Base-by-base conservation (phyloP, 1,139 yeast species). In the Meyerozyma sp. region DNA sequence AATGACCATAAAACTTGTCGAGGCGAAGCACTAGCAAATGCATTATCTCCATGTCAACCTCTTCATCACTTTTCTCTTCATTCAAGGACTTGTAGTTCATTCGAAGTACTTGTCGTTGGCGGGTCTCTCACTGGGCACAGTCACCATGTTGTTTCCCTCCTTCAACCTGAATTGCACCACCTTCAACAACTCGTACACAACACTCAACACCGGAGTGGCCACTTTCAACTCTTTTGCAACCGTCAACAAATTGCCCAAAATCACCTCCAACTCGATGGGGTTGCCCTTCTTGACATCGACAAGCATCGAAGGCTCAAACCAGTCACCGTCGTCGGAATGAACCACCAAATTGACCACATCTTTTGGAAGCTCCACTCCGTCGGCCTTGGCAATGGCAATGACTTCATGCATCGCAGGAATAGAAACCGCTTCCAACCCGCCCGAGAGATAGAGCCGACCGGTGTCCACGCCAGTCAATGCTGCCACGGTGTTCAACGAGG, bases 401-500 rank as follows among this genome's bases (percentile, higher is more conserved):
- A 52, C 52, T 35, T 52, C 55, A 14, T 29, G 36, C 55, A 52
- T 52, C 25, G 54, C 54, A 1, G 36, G 41, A 4, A 52, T 53
- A 18, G 47, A 48, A 5, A 50, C 39, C 53, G 11, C 29, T 27
- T 27, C 13, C 29, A 27, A 11, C 5, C 29, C 29, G 13, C 29
- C 29, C 11, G 29, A 27, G 13, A 27, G 29, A 4, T 52, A 51
- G 28, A 49, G 39, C 8, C 55, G 50, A 25, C 54, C 52, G 14
- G 45, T 49, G 21, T 52, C 55, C 10, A 47, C 45, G 8, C 45
- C 44, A 16, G 51, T 46, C 40, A 52, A 43, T 1, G 58, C 47
- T 27, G 57, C 54, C 13, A 51, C 39, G 18, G 91, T 75, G 63
- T 85, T 85, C 58, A 80, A 72, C 3, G 81, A 74, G 7, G 85